Conservation (phyloP, 371 early-diverging fungal genomes). For the Zopfochytrium polystomum region DNA sequence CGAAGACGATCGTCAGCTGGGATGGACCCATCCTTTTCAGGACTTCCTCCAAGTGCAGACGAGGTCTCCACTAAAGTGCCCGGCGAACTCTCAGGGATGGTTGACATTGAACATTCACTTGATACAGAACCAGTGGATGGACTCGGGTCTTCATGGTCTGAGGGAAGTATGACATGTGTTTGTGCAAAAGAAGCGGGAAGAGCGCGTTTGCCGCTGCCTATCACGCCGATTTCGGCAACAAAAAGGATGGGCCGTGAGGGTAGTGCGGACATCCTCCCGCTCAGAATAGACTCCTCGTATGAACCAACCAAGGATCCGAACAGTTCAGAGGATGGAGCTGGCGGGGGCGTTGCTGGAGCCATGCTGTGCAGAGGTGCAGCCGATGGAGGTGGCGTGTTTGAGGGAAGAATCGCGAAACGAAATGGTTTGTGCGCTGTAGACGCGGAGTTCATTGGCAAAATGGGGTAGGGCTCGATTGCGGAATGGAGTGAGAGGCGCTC, state of each 20-base stretch:
- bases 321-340: constrained; percentile 27
- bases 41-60: too few species aligned
- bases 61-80: too few species aligned
- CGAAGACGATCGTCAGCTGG: constrained; percentile 58
- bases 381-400: constrained; percentile 2
- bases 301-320: constrained; percentile 70
- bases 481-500: neutral
- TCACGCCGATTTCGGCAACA: constrained; percentile 69
- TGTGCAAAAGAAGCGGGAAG: constrained; percentile 3
- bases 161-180: too few species aligned
- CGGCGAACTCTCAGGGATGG: too few species aligned
- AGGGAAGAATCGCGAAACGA: neutral
- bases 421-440: neutral
- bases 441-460: neutral
- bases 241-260: constrained; percentile 75
- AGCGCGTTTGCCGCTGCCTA: constrained; percentile 60
- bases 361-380: neutral
- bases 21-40: too few species aligned
- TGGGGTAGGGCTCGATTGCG: neutral
- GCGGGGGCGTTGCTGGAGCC: constrained; percentile 2
- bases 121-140: too few species aligned
- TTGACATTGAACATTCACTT: too few species aligned
- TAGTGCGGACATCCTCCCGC: constrained; percentile 76
- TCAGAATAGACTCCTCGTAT: constrained; percentile 77
- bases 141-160: too few species aligned